Percentiles rank a stretch among this genome's conserved stretches.
phyloP scores from a whole-genome alignment of 2,329 filamentous ascomycete genomes.

The Onygena corvina region DNA sequence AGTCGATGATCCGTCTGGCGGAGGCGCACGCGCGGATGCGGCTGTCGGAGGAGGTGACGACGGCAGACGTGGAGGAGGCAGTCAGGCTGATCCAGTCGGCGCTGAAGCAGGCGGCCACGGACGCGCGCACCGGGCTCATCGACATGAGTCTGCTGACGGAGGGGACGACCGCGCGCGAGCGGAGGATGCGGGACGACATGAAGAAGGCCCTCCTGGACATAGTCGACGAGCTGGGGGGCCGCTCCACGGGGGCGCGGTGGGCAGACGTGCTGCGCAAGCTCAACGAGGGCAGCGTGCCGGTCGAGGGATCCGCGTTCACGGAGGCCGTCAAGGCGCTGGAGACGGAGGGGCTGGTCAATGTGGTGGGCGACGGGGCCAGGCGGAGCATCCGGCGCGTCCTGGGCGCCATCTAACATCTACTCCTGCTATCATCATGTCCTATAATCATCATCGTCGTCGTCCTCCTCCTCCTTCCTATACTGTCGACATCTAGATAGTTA shows the following conservation, averaged over 20 bases:
- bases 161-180: slow-evolving; percentile 79
- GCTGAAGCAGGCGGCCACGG: slow-evolving; percentile 94
- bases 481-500: too few relatives aligned
- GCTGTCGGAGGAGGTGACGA: slow-evolving; percentile 61
- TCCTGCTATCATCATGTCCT: too few relatives aligned
- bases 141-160: slow-evolving; percentile 95
- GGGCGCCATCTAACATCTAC: slow-evolving; percentile 27
- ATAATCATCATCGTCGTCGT: too few relatives aligned
- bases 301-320: slow-evolving; percentile 70
- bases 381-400: slow-evolving; percentile 68
- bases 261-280: slow-evolving; percentile 65
- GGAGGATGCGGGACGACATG: slow-evolving; percentile 69
- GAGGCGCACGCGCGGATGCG: slow-evolving; percentile 99
- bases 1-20: slow-evolving; percentile 93
- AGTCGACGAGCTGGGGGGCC: slow-evolving; percentile 67
- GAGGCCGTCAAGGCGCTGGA: slow-evolving; percentile 72
- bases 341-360: slow-evolving; percentile 67
- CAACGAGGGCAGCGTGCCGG: slow-evolving; percentile 54
- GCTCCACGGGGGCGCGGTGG: slow-evolving; percentile 56
- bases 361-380: slow-evolving; percentile 73
- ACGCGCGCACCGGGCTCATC: slow-evolving; percentile 77
- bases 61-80: slow-evolving; percentile 75
- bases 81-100: slow-evolving; percentile 86
- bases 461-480: too few relatives aligned
- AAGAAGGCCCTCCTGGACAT: slow-evolving; percentile 64